Base-by-base conservation (phyloP, 306 rosid genomes). In the Quercus wislizeni region DNA sequence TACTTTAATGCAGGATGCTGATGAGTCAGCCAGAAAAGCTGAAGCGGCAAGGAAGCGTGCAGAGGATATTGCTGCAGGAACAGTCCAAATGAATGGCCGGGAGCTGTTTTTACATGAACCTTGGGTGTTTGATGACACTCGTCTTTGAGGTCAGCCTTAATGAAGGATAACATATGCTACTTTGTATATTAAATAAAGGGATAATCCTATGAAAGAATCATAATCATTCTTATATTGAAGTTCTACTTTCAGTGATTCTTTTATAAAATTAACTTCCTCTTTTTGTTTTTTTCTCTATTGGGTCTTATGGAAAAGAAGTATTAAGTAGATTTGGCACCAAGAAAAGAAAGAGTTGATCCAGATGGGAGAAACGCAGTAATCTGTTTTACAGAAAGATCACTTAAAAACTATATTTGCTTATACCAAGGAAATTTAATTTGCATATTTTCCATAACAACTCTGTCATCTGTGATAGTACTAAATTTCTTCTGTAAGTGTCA, bases 41-140 rank as follows among this genome's bases (percentile, higher is more conserved):
- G 98, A 95, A 78, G 85, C 87, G 25, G 90, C 87, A 2, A 87
- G 92, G 87, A 91, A 92, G 74, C 94, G 94, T 3, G 91, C 85
- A 0, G 99, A 92, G 84, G 98, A 92, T 85, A 85, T 95, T 54
- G 92, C 92, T 7, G 76, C 91, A 2, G 98, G 99, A 74, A 77
- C 88, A 14, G 91, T 87, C 71, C 93, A 80, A 82, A 89, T 91
- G 99, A 95, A 95, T 57, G 98, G 99, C 30, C 83, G 97, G 69
- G 97, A 92, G 92, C 91, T 92, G 85, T 95, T 95, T 81, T 25
- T 64, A 51, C 93, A 85, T 51, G 89, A 95, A 76, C 98, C 99
- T 54, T 92, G 96, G 99, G 96, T 91, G 70, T 92, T 95, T 84
- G 91, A 95, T 82, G 84, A 95, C 81, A 61, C 92, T 43, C 91